phyloP scores from a whole-genome alignment of 78 protist species.

The Creolimax fragrantissima region DNA sequence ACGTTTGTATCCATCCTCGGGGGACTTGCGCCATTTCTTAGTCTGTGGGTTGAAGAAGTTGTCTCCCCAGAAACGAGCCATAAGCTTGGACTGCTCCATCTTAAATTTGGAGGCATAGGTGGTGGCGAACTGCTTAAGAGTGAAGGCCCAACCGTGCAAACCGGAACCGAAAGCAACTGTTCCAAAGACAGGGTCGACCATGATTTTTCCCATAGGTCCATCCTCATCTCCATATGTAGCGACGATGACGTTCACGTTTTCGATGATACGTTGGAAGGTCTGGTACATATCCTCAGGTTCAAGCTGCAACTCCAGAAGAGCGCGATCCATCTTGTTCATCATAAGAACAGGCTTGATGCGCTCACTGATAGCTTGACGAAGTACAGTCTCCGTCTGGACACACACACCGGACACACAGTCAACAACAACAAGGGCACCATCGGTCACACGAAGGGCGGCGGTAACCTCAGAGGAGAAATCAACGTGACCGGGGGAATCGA shows the following conservation, averaged over 20 bases:
- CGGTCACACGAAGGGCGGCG: slow-evolving; percentile 99
- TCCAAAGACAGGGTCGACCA: slow-evolving; percentile 77
- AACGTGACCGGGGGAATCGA: slow-evolving; percentile 99
- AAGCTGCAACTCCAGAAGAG: slow-evolving; percentile 87
- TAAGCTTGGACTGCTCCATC: slow-evolving; percentile 59
- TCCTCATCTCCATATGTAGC: slow-evolving; percentile 71
- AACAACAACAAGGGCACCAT: slow-evolving; percentile 99
- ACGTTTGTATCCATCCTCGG: slow-evolving; percentile 68
- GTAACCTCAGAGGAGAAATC: slow-evolving; percentile 98
- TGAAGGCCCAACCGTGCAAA: slow-evolving; percentile 99
- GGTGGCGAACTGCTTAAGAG: slow-evolving; percentile 84
- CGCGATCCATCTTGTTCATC: slow-evolving; percentile 98
- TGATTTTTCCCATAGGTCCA: slow-evolving; percentile 85
- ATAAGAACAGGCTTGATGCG: slow-evolving; percentile 93
- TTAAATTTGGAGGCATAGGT: slow-evolving; percentile 71
- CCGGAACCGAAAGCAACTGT: slow-evolving; percentile 96
- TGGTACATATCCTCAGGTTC: slow-evolving; percentile 86
- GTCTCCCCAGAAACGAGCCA: slow-evolving; percentile 97
- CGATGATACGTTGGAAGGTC: slow-evolving; percentile 79
- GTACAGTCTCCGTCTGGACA: slow-evolving; percentile 99
- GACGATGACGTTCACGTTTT: slow-evolving; percentile 83
- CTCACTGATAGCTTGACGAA: slow-evolving; percentile 98
- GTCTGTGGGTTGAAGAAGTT: slow-evolving; percentile 74
- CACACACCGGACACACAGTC: slow-evolving; percentile 98
- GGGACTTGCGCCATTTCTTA: slow-evolving; percentile 81